Evolutionary conservation across 108 stramenopile genomes (phyloP), one percentile per base, ranked within the genome.

Genomic region (Cylindrotheca closterium): DNA sequence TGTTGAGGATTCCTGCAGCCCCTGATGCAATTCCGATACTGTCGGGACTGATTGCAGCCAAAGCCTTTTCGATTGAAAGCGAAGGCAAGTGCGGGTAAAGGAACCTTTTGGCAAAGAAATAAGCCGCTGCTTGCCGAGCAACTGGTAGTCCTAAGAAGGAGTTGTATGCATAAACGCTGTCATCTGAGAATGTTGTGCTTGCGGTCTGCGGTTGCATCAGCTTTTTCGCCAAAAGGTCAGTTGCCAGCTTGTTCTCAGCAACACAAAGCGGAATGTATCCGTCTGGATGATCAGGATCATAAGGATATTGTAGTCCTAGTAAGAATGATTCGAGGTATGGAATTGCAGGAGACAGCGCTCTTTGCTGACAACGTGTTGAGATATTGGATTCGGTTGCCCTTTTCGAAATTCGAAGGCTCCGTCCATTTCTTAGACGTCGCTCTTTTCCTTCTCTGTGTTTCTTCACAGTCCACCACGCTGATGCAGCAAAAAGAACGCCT

Each of bases 161-260:
- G 70, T 82, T 86, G 65, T 94, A 91, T 29, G 84, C 74, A 52
- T 91, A 94, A 0, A 86, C 89, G 2, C 56, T 61, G 15, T 78
- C 69, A 62, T 94, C 85, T 2, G 86, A 85, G 59, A 94, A 94
- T 7, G 88, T 83, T 1, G 87, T 59, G 12, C 73, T 74, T 29
- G 89, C 75, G 2, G 89, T 88, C 45, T 80, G 75, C 1, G 75
- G 30, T 32, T 84, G 80, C 72, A 82, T 75, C 18, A 94, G 63
- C 10, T 89, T 79, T 42, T 73, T 79, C 26, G 85, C 83, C 23
- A 94, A 34, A 1, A 87, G 28, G 50, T 94, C 93, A 4, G 79
- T 79, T 1, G 75, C 62, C 12, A 95, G 76, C 61, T 91, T 90
- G 67, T 95, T 95, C 67, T 95, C 93, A 1, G 89, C 84, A 46